Percentiles rank a stretch among this genome's conserved stretches.
These are phyloP conservation scores for Oryza glaberrima DNA, from an alignment of 176 grass and related monocot species.

Conservation along the genomic window DNA sequence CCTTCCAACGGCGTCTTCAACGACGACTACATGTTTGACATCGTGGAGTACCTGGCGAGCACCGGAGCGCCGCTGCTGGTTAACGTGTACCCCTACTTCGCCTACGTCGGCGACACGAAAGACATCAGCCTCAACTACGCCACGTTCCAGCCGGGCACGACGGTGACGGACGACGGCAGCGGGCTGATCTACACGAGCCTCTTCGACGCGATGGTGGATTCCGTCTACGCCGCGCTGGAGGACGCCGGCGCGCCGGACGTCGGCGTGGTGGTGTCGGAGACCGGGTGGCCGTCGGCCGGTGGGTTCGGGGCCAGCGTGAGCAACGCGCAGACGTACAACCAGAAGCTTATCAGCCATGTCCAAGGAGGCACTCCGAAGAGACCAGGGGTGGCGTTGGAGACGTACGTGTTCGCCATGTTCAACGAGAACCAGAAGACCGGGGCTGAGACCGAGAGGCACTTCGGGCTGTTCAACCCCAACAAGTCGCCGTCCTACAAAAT, in stretches of 20 bases:
- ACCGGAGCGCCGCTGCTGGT: conserved; percentile 58
- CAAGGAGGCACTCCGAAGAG: conserved; percentile 46
- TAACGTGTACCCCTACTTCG: conserved; percentile 75
- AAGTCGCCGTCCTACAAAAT: conserved; percentile 33
- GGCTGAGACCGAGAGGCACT: conserved; percentile 37
- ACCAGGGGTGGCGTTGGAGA: conserved; percentile 28
- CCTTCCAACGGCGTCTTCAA: conserved; percentile 46
- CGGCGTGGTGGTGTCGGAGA: conserved; percentile 61
- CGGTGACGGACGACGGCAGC: conserved; percentile 50
- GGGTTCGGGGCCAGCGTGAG: conserved; percentile 24
- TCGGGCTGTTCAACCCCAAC: conserved; percentile 48
- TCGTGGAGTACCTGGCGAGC: conserved; percentile 43
- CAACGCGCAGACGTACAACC: conserved; percentile 65
- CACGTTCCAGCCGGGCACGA: conserved; percentile 44
- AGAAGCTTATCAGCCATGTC: conserved; percentile 53
- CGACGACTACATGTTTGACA: not conserved
- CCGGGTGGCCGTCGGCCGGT: conserved; percentile 69
- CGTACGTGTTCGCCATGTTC: conserved; percentile 65
- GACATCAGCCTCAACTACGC: conserved; percentile 43
- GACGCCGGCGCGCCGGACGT: conserved; percentile 33
- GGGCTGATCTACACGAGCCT: conserved; percentile 55
- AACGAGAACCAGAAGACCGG: conserved; percentile 45
- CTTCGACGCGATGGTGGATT: conserved; percentile 59
- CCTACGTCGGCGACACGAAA: not conserved
- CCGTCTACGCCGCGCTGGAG: conserved; percentile 54